Conservation (phyloP, 306 rosid genomes). For the Oemleria cerasiformis region DNA sequence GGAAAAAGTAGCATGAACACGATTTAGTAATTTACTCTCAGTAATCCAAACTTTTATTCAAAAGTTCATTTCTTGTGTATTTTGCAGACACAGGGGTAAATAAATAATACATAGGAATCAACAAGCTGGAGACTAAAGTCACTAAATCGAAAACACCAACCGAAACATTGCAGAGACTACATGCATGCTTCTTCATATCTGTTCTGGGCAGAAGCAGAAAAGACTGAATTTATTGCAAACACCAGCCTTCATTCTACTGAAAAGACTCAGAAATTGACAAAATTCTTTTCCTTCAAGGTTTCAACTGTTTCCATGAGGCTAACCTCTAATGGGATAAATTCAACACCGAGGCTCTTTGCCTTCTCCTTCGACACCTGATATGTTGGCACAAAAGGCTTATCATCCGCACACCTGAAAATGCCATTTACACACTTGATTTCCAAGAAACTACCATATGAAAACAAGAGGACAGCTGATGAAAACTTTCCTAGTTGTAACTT, state of each 20-base stretch:
- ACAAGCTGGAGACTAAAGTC: background rate
- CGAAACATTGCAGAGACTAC: background rate
- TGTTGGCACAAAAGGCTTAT: constrained; percentile 38
- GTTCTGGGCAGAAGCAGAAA: background rate
- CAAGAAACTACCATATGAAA: background rate
- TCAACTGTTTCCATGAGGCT: constrained; percentile 69
- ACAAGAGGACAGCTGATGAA: background rate
- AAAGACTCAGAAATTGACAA: constrained; percentile 38
- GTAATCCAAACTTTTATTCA: constrained; percentile 6
- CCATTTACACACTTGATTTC: background rate
- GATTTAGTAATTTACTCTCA: no score
- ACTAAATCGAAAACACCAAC: background rate
- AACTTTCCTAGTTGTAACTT: background rate
- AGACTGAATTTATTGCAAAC: background rate
- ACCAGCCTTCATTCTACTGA: background rate
- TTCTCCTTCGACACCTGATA: constrained; percentile 59
- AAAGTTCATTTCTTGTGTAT: background rate
- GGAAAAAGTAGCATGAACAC: background rate
- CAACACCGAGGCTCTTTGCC: constrained; percentile 63
- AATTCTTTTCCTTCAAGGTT: constrained; percentile 54
- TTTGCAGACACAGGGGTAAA: background rate
- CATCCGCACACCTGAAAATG: constrained; percentile 59
- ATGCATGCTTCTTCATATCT: background rate
- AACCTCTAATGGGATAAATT: constrained; percentile 54
- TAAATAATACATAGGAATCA: background rate